Percentiles rank a stretch among this genome's conserved stretches.
These are phyloP conservation scores for Paspalum vaginatum DNA, from an alignment of 176 grass and related monocot species.

Conservation along the genomic window DNA sequence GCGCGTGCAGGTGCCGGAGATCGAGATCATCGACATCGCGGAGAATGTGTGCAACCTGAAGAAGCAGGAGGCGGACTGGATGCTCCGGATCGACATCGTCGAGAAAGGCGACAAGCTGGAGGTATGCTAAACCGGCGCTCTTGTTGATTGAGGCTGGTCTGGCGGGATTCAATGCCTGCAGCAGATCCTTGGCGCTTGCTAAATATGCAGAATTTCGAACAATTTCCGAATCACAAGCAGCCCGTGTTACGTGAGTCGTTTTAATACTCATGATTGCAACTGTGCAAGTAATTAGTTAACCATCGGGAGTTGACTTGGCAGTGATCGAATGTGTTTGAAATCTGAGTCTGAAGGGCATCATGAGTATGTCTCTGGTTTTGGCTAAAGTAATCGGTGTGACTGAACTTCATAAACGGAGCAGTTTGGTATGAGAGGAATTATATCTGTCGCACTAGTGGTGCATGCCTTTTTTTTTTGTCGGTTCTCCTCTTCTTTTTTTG, in stretches of 20 bases:
- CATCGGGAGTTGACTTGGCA: neutral
- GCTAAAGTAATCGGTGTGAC: neutral
- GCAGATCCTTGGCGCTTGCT: neutral
- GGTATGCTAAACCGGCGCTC: conserved; percentile 47
- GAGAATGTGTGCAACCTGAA: conserved; percentile 99
- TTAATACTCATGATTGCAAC: neutral
- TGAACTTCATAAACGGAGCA: neutral
- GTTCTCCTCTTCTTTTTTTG: no score
- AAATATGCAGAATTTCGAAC: neutral
- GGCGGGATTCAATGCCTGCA: neutral
- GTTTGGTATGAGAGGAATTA: neutral
- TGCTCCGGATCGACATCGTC: conserved; percentile 87
- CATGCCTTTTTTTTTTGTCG: no score
- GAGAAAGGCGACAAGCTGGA: conserved; percentile 86
- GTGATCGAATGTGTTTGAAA: neutral
- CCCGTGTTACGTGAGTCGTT: neutral
- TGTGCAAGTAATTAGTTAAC: neutral
- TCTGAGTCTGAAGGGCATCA: neutral
- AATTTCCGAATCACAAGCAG: neutral
- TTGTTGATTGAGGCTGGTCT: conserved; percentile 2
- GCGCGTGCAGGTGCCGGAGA: conserved; percentile 76
- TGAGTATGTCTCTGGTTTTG: neutral
- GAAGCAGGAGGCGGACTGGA: conserved; percentile 98
- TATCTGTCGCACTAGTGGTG: neutral
- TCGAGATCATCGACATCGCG: conserved; percentile 95